These are phyloP conservation scores for Bipolaris sorokiniana DNA, from an alignment of 2,329 filamentous ascomycete genomes.

Conservation along the genomic window DNA sequence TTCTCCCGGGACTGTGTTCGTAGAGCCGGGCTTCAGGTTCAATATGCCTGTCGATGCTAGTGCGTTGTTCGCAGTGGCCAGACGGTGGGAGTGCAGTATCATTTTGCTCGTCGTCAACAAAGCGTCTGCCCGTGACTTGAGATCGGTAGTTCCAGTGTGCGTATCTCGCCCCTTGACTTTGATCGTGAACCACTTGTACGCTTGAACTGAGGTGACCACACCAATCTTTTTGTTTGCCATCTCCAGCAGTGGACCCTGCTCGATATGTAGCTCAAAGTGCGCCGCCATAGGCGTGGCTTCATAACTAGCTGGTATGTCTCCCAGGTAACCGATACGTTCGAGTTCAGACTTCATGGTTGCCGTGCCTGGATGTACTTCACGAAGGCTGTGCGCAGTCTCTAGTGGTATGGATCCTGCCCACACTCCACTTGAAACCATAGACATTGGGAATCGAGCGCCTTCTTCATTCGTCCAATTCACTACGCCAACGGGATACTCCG, in stretches of 20 bases:
- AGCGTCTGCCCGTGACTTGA: constrained; percentile 70
- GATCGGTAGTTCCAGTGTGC: constrained; percentile 77
- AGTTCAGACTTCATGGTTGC: constrained; percentile 73
- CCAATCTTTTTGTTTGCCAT: constrained; percentile 67
- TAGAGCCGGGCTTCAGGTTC: constrained; percentile 68
- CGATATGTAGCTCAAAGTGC: constrained; percentile 85
- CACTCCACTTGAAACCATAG: constrained; percentile 76
- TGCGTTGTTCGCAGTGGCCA: constrained; percentile 65
- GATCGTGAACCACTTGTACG: constrained; percentile 75
- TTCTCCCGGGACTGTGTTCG: constrained; percentile 74
- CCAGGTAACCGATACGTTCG: constrained; percentile 73
- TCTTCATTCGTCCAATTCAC: constrained; percentile 87
- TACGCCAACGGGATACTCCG: constrained; percentile 73
- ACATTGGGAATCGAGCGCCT: constrained; percentile 77
- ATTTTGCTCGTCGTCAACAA: constrained; percentile 70
- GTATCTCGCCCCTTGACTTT: constrained; percentile 70
- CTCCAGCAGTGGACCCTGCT: constrained; percentile 80
- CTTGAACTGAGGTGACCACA: constrained; percentile 74
- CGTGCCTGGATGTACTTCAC: constrained; percentile 65
- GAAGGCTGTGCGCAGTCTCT: constrained; percentile 64
- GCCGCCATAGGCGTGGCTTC: constrained; percentile 70
- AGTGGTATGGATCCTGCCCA: constrained; percentile 74
- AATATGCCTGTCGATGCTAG: constrained; percentile 75
- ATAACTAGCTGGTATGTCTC: constrained; percentile 62
- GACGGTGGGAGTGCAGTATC: constrained; percentile 69